Evolutionary conservation across 306 rosid genomes (phyloP).

Genomic region (Carpinus fangiana): DNA sequence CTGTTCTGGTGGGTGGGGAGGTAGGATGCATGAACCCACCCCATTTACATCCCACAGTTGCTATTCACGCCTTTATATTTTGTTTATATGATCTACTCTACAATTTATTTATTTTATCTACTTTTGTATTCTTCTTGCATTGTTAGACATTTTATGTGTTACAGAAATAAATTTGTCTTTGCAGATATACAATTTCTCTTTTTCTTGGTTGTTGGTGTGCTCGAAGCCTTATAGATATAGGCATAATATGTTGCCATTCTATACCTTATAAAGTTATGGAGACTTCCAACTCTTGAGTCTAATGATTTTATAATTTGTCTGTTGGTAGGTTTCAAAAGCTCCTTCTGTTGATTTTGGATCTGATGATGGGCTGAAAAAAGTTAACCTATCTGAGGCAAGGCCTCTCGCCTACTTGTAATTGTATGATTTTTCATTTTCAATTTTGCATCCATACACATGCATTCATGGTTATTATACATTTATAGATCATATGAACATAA

Average conservation of each 20-base stretch:
- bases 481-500: conserved; percentile 16
- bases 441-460: conserved; percentile 8
- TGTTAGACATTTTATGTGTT: not conserved
- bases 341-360: conserved; percentile 69
- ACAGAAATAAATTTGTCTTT: not conserved
- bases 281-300: not conserved
- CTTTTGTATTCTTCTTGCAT: not conserved
- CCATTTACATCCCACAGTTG: not conserved
- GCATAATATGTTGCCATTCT: too few relatives aligned
- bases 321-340: conserved; percentile 55
- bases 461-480: not conserved
- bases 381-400: conserved; percentile 81
- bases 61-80: not conserved
- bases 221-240: not conserved
- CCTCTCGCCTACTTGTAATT: conserved; percentile 16
- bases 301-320: not conserved
- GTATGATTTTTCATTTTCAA: conserved; percentile 14
- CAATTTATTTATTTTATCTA: not conserved
- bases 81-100: not conserved
- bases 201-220: not conserved
- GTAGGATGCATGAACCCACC: not conserved
- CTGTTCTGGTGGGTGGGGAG: not conserved
- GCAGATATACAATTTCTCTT: not conserved
- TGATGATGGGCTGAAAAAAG: conserved; percentile 49
- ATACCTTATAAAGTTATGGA: not conserved